phyloP scores from a whole-genome alignment of 441 rosid species.

The Erodium chrysanthum region DNA sequence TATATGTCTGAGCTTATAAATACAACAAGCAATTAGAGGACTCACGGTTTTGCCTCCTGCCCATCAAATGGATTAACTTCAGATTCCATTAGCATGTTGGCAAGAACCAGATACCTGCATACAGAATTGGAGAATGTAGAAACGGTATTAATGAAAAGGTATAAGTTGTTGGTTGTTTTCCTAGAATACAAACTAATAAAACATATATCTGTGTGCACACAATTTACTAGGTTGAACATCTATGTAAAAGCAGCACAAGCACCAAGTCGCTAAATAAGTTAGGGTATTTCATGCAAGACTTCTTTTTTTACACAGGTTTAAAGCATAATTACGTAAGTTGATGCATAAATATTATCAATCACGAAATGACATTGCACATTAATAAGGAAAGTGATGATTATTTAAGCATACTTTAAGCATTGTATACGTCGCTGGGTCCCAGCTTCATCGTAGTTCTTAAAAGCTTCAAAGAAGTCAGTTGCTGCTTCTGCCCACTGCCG shows the following conservation, averaged over 20 bases:
- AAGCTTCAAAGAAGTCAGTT: constrained; percentile 98
- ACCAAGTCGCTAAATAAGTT: neutral
- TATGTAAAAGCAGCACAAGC: neutral
- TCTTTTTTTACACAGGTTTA: neutral
- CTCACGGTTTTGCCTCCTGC: constrained; percentile 99
- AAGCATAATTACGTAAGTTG: neutral
- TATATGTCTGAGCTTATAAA: neutral
- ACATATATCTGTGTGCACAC: neutral
- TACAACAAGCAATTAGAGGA: constrained; percentile 5
- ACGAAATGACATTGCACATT: neutral
- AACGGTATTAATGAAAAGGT: neutral
- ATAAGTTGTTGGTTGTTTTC: neutral
- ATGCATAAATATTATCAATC: neutral
- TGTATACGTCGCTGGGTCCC: constrained; percentile 97
- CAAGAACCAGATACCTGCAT: constrained; percentile 84
- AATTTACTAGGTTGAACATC: constrained; percentile 1
- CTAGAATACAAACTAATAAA: neutral
- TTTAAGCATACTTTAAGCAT: constrained; percentile 65
- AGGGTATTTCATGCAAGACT: neutral
- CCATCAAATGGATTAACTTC: constrained; percentile 99
- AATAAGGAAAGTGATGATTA: constrained; percentile 11
- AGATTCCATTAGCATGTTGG: constrained; percentile 99
- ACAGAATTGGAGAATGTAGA: neutral
- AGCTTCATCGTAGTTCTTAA: constrained; percentile 98
- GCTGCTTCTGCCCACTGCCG: constrained; percentile 99